These are phyloP conservation scores for Leccinum rimulosum DNA, from an alignment of 768 basidiomycete genomes.

Conservation along the genomic window DNA sequence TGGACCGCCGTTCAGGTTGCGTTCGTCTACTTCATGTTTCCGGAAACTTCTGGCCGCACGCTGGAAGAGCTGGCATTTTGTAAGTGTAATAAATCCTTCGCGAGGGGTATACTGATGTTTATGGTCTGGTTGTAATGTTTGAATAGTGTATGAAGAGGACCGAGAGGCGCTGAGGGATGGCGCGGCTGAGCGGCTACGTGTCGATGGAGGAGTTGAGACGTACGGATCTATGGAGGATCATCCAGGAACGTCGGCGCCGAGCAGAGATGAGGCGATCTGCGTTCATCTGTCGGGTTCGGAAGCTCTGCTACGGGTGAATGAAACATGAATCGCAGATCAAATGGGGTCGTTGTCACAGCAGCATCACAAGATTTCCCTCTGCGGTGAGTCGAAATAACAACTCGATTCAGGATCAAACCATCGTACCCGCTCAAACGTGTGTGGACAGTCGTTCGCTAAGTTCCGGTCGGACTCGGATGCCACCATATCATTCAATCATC, in stretches of 20 bases:
- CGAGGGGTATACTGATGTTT: not conserved
- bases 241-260: not conserved
- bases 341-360: not conserved
- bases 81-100: not conserved
- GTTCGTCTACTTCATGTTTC: not conserved
- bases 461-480: no score
- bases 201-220: not conserved
- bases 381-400: no score
- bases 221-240: not conserved
- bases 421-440: no score
- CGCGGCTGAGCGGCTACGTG: not conserved
- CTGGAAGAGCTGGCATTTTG: not conserved
- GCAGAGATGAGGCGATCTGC: not conserved
- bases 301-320: not conserved
- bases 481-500: no score
- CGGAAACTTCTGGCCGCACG: not conserved
- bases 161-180: not conserved
- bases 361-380: no score
- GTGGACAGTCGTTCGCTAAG: no score
- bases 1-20: not conserved
- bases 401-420: no score
- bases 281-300: not conserved
- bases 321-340: not conserved
- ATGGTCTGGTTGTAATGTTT: not conserved
- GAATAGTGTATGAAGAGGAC: not conserved